Evolutionary conservation across 2,329 filamentous ascomycete species (phyloP).

Genomic region (Uncinocarpus reesii): DNA sequence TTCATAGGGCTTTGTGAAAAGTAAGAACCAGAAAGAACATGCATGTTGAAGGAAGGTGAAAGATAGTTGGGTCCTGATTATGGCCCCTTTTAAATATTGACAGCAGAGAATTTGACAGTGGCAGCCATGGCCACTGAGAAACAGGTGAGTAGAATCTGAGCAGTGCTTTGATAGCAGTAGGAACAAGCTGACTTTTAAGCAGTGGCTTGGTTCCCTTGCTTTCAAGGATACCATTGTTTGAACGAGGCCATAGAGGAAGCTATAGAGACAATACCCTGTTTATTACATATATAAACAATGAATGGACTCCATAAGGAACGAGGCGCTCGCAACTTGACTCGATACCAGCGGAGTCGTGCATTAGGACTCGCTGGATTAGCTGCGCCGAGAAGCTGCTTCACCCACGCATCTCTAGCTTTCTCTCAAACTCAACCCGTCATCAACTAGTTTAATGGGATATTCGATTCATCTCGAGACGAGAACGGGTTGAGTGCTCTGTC

Average conservation of each 20-base stretch:
- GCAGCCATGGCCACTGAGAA: neutral
- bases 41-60: neutral
- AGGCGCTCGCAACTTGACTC: neutral
- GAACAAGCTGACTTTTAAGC: neutral
- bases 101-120: neutral
- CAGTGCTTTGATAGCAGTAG: neutral
- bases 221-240: neutral
- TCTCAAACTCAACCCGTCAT: too few species aligned
- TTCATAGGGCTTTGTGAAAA: conserved; percentile 7
- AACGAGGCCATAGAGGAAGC: too few species aligned
- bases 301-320: neutral
- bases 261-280: neutral
- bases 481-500: too few species aligned
- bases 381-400: too few species aligned
- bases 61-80: neutral
- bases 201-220: neutral
- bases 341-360: too few species aligned
- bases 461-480: too few species aligned
- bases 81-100: neutral
- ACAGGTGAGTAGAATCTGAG: neutral
- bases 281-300: neutral
- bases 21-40: neutral
- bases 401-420: too few species aligned
- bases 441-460: too few species aligned
- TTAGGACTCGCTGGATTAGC: too few species aligned